phyloP scores from a whole-genome alignment of 768 basidiomycete genomes.

The Albatrellus ellisii region DNA sequence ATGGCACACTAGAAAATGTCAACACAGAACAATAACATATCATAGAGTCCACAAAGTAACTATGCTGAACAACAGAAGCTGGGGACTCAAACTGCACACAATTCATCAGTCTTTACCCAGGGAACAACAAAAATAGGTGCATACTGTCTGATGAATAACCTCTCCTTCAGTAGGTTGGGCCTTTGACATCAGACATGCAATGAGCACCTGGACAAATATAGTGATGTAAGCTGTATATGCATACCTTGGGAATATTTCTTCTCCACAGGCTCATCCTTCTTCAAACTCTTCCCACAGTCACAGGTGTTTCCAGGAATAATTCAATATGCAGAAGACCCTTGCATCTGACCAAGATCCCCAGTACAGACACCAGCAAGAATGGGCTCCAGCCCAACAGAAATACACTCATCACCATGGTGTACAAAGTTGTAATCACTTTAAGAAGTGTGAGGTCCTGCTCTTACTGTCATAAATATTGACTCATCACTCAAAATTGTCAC shows the following conservation, averaged over 20 bases:
- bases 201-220: not conserved
- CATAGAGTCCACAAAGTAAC: constrained; percentile 74
- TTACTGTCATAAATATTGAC: constrained; percentile 3
- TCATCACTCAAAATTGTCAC: constrained; percentile 91
- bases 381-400: constrained; percentile 77
- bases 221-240: constrained; percentile 8
- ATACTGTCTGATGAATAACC: constrained; percentile 60
- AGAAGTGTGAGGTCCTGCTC: not conserved
- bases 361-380: constrained; percentile 67
- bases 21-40: constrained; percentile 24
- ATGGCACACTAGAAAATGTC: no score
- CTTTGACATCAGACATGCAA: constrained; percentile 15
- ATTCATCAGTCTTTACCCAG: not conserved
- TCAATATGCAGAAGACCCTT: constrained; percentile 88
- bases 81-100: constrained; percentile 50
- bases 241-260: constrained; percentile 74
- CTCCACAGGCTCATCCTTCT: constrained; percentile 53
- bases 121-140: constrained; percentile 14
- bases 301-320: constrained; percentile 92
- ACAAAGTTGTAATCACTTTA: constrained; percentile 85
- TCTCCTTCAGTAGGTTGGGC: constrained; percentile 75
- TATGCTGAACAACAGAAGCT: constrained; percentile 51
- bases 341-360: constrained; percentile 38
- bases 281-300: constrained; percentile 34
- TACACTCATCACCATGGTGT: constrained; percentile 58